A percentile compares a stretch with the other conserved stretches of the same genome.
These are phyloP conservation scores for Leccinum ochraceum DNA, from an alignment of 768 basidiomycete species.

Conservation along the genomic window DNA sequence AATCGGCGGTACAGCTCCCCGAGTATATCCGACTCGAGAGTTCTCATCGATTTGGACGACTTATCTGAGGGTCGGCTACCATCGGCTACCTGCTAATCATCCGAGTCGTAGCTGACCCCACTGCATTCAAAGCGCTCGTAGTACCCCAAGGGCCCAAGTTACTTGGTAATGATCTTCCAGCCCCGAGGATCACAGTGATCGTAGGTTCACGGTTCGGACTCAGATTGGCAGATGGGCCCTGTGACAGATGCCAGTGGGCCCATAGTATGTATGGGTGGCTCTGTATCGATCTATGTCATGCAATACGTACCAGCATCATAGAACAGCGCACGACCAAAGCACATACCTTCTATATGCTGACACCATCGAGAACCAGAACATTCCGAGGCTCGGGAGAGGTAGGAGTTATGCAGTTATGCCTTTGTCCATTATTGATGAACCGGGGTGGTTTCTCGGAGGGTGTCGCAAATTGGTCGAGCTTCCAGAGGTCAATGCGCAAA, in stretches of 20 bases:
- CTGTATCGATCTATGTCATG: neutral
- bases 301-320: neutral
- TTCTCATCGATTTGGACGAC: neutral
- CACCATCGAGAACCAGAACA: too few species aligned
- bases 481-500: neutral
- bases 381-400: constrained; percentile 33
- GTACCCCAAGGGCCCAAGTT: neutral
- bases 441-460: constrained; percentile 29
- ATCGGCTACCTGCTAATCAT: neutral
- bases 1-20: neutral
- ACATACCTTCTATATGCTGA: too few species aligned
- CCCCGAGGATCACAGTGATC: too few species aligned
- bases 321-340: neutral
- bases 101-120: neutral
- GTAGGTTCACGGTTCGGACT: too few species aligned
- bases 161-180: too few species aligned
- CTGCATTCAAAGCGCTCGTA: neutral
- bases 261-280: neutral
- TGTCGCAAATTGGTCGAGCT: constrained; percentile 20
- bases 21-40: neutral
- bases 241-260: too few species aligned
- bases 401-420: constrained; percentile 42
- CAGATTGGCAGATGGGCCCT: neutral
- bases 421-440: constrained; percentile 15
- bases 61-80: neutral